Conservation (phyloP, 495 filamentous ascomycete species). For the Glonium stellatum region DNA sequence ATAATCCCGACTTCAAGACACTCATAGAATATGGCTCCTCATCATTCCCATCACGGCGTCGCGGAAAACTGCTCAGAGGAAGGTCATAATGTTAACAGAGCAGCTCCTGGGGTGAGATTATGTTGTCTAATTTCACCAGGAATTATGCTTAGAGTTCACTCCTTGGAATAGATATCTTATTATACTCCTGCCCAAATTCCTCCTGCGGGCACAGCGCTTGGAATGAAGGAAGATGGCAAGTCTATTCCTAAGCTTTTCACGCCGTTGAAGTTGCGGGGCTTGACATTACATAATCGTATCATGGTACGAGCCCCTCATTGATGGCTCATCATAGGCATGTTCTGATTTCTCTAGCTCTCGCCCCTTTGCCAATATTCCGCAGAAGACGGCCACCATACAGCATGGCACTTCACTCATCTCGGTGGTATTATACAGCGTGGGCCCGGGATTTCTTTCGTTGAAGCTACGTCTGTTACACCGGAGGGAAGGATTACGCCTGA, state of each 20-base stretch:
- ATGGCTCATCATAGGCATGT: constrained; percentile 36
- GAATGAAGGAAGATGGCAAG: constrained; percentile 25
- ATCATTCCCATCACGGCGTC: constrained; percentile 19
- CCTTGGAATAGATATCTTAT: constrained; percentile 21
- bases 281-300: constrained; percentile 69
- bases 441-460: constrained; percentile 56
- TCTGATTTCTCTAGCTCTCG: constrained; percentile 29
- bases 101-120: constrained; percentile 18
- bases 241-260: constrained; percentile 31
- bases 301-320: constrained; percentile 33
- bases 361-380: constrained; percentile 69
- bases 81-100: constrained; percentile 13
- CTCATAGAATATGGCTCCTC: constrained; percentile 5
- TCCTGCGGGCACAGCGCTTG: constrained; percentile 24
- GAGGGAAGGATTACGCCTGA: constrained; percentile 68
- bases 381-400: constrained; percentile 59
- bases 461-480: constrained; percentile 59
- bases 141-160: neutral
- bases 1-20: neutral
- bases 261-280: constrained; percentile 48
- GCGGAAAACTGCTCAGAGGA: constrained; percentile 8
- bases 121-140: neutral
- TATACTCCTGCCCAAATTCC: constrained; percentile 27
- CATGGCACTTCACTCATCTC: constrained; percentile 62
- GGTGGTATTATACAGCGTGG: constrained; percentile 59